Base-by-base conservation (phyloP, 163 green algal species). In the Chloromonas sp. region DNA sequence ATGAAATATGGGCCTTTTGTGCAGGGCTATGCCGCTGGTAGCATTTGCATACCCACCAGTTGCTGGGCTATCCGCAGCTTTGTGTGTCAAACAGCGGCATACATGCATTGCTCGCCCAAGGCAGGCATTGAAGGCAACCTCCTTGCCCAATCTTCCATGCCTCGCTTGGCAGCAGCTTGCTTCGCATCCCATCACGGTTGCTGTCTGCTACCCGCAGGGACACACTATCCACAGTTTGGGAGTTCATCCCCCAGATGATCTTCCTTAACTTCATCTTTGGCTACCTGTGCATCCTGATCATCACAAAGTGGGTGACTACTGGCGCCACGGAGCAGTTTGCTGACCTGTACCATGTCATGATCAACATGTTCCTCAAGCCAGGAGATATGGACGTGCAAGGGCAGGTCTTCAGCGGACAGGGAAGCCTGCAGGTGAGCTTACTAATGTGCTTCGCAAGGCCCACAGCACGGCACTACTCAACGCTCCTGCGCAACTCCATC, bases 291-390 rank as follows among this genome's bases (percentile, higher is more conserved):
- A 84, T 98, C 60, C 91, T 98, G 81, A 99, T 99, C 82, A 84
- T 99, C 14, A 87, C 94, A 91, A 99, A 99, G 91, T 99, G 97
- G 97, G 86, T 95, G 66, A 92, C 86, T 0, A 94, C 94, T 2
- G 94, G 91, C 94, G 93, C 15, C 93, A 91, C 58, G 92, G 66
- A 74, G 66, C 66, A 74, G 66, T 74, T 88, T 15, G 95, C 96
- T 14, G 97, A 99, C 91, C 94, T 99, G 59, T 99, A 99, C 92
- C 95, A 98, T 87, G 93, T 98, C 84, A 95, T 99, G 91, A 99
- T 99, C 91, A 97, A 98, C 94, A 99, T 99, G 97, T 99, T 99
- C 92, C 94, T 99, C 74, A 71, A 61, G 36, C 66, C 81, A 3
- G 84, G 84, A 2, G 59, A 60, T 2, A 70, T 84, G 84, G 82